A percentile compares a stretch with the other conserved stretches of the same genome.
These are phyloP conservation scores for Penicillium goetzii DNA, from an alignment of 495 filamentous ascomycete genomes.

Conservation along the genomic window DNA sequence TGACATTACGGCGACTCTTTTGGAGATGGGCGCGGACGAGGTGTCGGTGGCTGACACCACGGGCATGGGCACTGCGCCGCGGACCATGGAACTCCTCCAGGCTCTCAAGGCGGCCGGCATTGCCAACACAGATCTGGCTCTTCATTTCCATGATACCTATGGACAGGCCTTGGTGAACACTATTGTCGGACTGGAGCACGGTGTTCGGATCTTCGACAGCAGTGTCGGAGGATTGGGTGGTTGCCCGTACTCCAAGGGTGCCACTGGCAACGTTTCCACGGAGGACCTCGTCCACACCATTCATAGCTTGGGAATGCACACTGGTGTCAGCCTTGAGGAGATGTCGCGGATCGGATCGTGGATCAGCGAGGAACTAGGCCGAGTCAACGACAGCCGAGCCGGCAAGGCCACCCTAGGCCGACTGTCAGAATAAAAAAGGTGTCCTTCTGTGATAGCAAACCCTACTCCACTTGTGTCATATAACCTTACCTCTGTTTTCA, in stretches of 20 bases:
- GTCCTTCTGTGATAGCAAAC: not conserved
- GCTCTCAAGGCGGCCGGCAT: constrained; percentile 77
- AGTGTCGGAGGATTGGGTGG: constrained; percentile 91
- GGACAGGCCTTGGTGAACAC: constrained; percentile 92
- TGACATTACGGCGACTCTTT: constrained; percentile 75
- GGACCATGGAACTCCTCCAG: constrained; percentile 70
- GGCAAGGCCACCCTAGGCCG: constrained; percentile 74
- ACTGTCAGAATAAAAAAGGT: constrained; percentile 38
- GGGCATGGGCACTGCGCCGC: constrained; percentile 90
- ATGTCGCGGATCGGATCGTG: constrained; percentile 83
- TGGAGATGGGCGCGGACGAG: constrained; percentile 96
- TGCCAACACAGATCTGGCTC: constrained; percentile 76
- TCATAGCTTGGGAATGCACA: constrained; percentile 83
- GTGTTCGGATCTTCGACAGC: constrained; percentile 86
- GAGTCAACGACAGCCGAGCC: constrained; percentile 72
- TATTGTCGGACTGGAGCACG: constrained; percentile 82
- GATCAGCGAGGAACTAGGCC: constrained; percentile 83
- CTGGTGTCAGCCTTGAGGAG: constrained; percentile 83
- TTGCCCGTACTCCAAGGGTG: constrained; percentile 91
- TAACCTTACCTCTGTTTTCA: not conserved
- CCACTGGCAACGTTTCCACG: constrained; percentile 92
- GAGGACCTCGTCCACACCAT: constrained; percentile 92
- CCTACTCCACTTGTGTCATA: constrained; percentile 3
- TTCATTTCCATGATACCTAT: constrained; percentile 98
- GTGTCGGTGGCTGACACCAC: constrained; percentile 95